Percentiles rank a stretch among this genome's conserved stretches.
Evolutionary conservation across 2,329 filamentous ascomycete genomes (phyloP).

Genomic region (Sclerotinia nivalis): DNA sequence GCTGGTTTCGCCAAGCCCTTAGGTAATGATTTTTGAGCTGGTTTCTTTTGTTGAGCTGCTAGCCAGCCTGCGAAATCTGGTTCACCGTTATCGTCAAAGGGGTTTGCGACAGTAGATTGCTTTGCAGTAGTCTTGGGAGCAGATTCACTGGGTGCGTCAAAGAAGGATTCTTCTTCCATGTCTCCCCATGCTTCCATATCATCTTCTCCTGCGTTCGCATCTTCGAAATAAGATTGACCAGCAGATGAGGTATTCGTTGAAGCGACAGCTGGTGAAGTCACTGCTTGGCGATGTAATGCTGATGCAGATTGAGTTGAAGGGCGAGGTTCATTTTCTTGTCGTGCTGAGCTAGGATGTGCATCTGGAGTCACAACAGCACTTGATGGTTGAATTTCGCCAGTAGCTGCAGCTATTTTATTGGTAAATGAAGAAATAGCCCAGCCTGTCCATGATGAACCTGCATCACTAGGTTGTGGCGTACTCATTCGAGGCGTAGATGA

Average conservation of each 20-base stretch:
- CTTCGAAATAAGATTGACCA: slow-evolving; percentile 55
- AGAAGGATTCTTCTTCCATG: slow-evolving; percentile 56
- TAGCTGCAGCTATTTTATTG: slow-evolving; percentile 82
- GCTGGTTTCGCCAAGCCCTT: slow-evolving; percentile 75
- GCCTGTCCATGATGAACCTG: slow-evolving; percentile 75
- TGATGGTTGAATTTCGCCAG: slow-evolving; percentile 74
- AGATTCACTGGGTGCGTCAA: slow-evolving; percentile 39
- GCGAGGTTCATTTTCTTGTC: slow-evolving; percentile 43
- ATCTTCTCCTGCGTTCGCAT: slow-evolving; percentile 60
- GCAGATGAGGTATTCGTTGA: slow-evolving; percentile 48
- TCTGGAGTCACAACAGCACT: slow-evolving; percentile 49
- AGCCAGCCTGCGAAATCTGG: slow-evolving; percentile 97
- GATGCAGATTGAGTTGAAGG: slow-evolving; percentile 52
- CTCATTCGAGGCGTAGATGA: slow-evolving; percentile 69
- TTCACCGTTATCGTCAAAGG: slow-evolving; percentile 81
- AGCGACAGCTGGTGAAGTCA: slow-evolving; percentile 53
- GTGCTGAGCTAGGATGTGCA: slow-evolving; percentile 46
- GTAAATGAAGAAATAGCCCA: slow-evolving; percentile 99
- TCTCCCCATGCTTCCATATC: slow-evolving; percentile 72
- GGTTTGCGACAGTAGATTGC: slow-evolving; percentile 44
- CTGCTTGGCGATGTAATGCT: slow-evolving; percentile 59
- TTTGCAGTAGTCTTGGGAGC: slow-evolving; percentile 30
- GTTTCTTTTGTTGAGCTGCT: slow-evolving; percentile 78
- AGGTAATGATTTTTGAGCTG: slow-evolving; percentile 64
- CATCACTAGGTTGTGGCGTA: slow-evolving; percentile 68